Percentiles rank a stretch among this genome's conserved stretches.
Evolutionary conservation across 2,329 filamentous ascomycete genomes (phyloP).

Genomic region (Monosporascus sp.): DNA sequence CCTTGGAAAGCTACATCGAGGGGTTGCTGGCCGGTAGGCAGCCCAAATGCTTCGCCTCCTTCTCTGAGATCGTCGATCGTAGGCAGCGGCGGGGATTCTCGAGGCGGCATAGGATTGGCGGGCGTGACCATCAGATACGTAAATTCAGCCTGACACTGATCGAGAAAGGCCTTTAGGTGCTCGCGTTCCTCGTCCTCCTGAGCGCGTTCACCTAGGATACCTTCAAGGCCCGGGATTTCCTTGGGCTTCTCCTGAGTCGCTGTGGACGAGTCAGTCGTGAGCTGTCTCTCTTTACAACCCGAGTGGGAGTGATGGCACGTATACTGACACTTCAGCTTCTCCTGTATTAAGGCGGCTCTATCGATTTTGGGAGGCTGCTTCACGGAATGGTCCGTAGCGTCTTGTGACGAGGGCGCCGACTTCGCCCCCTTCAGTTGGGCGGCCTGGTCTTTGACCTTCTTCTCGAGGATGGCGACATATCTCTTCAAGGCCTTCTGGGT

Average conservation of each 20-base stretch:
- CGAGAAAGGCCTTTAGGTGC: conserved; percentile 56
- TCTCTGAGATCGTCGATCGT: conserved; percentile 57
- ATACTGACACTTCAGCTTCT: conserved; percentile 51
- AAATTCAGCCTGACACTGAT: conserved; percentile 61
- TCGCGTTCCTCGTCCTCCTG: conserved; percentile 39
- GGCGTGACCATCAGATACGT: conserved; percentile 65
- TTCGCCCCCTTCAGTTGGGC: conserved; percentile 55
- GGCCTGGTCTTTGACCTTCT: conserved; percentile 79
- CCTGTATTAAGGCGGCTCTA: conserved; percentile 48
- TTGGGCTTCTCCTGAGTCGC: conserved; percentile 38
- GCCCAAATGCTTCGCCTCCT: conserved; percentile 43
- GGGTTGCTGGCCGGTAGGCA: conserved; percentile 37
- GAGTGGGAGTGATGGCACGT: conserved; percentile 4
- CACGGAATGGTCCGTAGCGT: conserved; percentile 42
- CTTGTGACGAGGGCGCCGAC: conserved; percentile 34
- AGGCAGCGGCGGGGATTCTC: conserved; percentile 55
- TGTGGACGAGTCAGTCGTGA: conserved; percentile 20
- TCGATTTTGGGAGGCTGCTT: conserved; percentile 36
- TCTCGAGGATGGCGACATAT: conserved; percentile 85
- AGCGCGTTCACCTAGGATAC: conserved; percentile 21
- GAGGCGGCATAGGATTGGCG: conserved; percentile 60
- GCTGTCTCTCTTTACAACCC: not conserved
- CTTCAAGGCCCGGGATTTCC: conserved; percentile 39
- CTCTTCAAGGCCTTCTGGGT: conserved; percentile 85
- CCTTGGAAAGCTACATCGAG: conserved; percentile 30